phyloP scores from a whole-genome alignment of 2,329 filamentous ascomycete species.

The Cladosporium sp. region DNA sequence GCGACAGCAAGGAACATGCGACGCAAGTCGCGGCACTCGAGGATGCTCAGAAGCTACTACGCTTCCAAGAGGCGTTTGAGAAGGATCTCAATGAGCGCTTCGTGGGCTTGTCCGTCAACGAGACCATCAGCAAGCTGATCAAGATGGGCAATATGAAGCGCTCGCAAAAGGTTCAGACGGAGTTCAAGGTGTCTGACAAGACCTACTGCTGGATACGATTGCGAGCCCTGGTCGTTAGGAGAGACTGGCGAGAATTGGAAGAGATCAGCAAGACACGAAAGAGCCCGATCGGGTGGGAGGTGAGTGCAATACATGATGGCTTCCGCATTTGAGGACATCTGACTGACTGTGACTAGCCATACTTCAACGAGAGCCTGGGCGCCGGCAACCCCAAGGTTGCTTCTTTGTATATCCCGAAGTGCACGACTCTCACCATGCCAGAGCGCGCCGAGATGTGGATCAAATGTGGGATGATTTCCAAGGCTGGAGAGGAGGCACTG shows the following conservation, averaged over 20 bases:
- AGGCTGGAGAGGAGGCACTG: slow-evolving; percentile 89
- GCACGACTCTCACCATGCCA: slow-evolving; percentile 66
- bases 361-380: slow-evolving; percentile 84
- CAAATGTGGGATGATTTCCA: slow-evolving; percentile 86
- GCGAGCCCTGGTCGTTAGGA: slow-evolving; percentile 82
- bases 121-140: slow-evolving; percentile 88
- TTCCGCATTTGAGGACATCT: slow-evolving; percentile 9
- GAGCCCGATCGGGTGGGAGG: slow-evolving; percentile 95
- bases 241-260: slow-evolving; percentile 91
- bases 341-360: slow-evolving; percentile 61
- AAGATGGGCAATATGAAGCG: slow-evolving; percentile 78
- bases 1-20: slow-evolving; percentile 77
- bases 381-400: slow-evolving; percentile 90
- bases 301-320: slow-evolving; percentile 47
- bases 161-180: slow-evolving; percentile 82
- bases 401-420: slow-evolving; percentile 83
- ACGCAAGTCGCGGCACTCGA: slow-evolving; percentile 75
- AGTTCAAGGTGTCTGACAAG: slow-evolving; percentile 92
- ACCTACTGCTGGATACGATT: slow-evolving; percentile 85
- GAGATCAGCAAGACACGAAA: slow-evolving; percentile 77
- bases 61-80: slow-evolving; percentile 85
- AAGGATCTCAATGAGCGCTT: slow-evolving; percentile 72
- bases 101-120: slow-evolving; percentile 81
- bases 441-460: slow-evolving; percentile 90
- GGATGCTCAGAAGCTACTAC: slow-evolving; percentile 76